phyloP scores from a whole-genome alignment of 1,284 basidiomycete species.

The Cryptococcus sp. region DNA sequence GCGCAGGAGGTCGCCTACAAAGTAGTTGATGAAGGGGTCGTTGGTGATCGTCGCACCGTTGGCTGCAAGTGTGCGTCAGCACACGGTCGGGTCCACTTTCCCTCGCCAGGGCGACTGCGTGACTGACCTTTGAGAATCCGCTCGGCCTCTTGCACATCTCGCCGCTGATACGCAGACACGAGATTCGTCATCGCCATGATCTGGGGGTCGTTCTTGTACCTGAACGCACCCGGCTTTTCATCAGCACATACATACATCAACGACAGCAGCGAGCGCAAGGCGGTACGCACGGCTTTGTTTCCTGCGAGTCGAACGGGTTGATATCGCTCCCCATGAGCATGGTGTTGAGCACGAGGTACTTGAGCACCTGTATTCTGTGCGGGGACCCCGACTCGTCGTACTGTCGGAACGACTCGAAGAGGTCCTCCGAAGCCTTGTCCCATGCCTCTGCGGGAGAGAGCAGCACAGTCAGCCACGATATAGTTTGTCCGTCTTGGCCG shows the following conservation, averaged over 20 bases:
- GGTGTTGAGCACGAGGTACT: constrained; percentile 95
- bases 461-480: background rate
- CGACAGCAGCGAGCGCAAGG: no score
- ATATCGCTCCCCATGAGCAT: constrained; percentile 98
- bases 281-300: constrained; percentile 85
- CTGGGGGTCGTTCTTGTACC: constrained; percentile 93
- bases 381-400: constrained; percentile 98
- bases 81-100: background rate
- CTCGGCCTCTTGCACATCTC: constrained; percentile 94
- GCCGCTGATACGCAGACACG: constrained; percentile 90
- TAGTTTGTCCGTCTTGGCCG: background rate
- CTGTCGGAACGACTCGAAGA: constrained; percentile 97
- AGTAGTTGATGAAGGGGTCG: constrained; percentile 84
- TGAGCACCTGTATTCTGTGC: constrained; percentile 94
- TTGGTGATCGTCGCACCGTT: constrained; percentile 93
- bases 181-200: constrained; percentile 98
- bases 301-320: constrained; percentile 98
- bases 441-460: constrained; percentile 67
- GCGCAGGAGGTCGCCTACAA: constrained; percentile 91
- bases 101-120: background rate
- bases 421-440: constrained; percentile 94
- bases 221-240: constrained; percentile 42
- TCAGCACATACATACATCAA: no score
- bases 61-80: constrained; percentile 54
- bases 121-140: constrained; percentile 77